Base-by-base conservation (phyloP, 164 flowering plant species). In the Stephania japonica region DNA sequence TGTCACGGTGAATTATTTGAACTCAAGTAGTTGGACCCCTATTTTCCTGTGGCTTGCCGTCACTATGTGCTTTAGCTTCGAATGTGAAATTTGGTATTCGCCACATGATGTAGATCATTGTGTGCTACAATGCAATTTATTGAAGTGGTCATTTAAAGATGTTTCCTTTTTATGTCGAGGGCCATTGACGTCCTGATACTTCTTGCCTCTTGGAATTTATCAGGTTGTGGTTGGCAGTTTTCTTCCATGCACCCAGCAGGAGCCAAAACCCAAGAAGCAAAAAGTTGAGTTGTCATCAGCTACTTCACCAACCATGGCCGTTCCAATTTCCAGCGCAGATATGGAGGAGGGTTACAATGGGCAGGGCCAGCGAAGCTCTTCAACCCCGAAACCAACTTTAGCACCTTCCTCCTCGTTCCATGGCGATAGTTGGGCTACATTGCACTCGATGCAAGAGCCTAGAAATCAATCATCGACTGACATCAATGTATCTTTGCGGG, bases 221-320 rank as follows among this genome's bases (percentile, higher is more conserved):
- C 85, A 96, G 99, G 90, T 96, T 65, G 97, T 96, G 9, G 93
- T 96, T 26, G 99, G 99, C 14, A 96, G 98, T 73, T 96, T 96
- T 81, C 81, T 96, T 69, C 81, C 94, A 1, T 90, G 88, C 69
- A 86, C 77, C 75, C 97, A 88, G 79, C 94, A 86, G 50, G 97
- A 91, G 78, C 97, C 82, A 75, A 93, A 88, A 80, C 85, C 87
- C 11, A 93, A 89, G 84, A 92, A 89, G 78, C 89, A 76, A 72
- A 96, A 89, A 78, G 61, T 81, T 0, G 95, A 90, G 0, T 43
- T 77, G 19, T 49, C 84, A 18, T 65, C 83, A 26, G 62, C 80
- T 5, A 72, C 77, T 27, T 67, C 81, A 41, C 84, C 88, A 24
- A 78, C 88, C 23, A 82, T 89, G n/a, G 84, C 88, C 5, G 70